Evolutionary conservation across 495 filamentous ascomycete species (phyloP), one percentile per base, ranked within the genome.

Genomic region (Hypoxylon cercidicola): DNA sequence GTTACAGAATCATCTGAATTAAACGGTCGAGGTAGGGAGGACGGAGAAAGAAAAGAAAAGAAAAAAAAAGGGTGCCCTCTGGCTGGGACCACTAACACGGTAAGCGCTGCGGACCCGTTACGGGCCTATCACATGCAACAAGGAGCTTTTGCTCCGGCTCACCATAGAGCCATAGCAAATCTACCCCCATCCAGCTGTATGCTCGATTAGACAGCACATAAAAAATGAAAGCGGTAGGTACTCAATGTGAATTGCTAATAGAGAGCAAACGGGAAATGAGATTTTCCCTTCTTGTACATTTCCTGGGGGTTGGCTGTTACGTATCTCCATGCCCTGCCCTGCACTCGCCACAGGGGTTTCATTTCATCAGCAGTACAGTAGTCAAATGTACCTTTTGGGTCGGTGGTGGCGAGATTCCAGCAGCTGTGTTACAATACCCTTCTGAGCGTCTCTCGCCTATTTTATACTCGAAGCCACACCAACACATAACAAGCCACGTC

Each of bases 111-210:
- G 58, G 66, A 69, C 52, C 56, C 62, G 46, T 39, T 23, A 39
- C 41, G 43, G 34, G 50, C 74, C 73, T 69, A 79, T 77, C 77
- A 79, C 21, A 59, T 30, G 41, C 9, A 4, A 8, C 19, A 56
- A 3, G 75, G 75, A 78, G 74, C 70, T 48, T 68, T 68, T 72
- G 71, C 74, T 78, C 75, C 75, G 75, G 73, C 16, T 49, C 60
- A 61, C 62, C 32, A 64, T 53, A 70, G 61, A 50, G 65, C 70
- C 13, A 46, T 19, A 62, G 68, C 30, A 58, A 23, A 4, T 19
- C 55, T 60, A 68, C 66, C 72, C 66, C 72, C 64, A 69, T 72
- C 62, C 69, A 49, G 59, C 35, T 62, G 53, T 68, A 40, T 64
- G 67, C 54, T 60, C 47, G 64, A 62, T 66, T 72, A 66, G 55